Conservation (phyloP, 768 basidiomycete species). For the Tylopilus intermedius region DNA sequence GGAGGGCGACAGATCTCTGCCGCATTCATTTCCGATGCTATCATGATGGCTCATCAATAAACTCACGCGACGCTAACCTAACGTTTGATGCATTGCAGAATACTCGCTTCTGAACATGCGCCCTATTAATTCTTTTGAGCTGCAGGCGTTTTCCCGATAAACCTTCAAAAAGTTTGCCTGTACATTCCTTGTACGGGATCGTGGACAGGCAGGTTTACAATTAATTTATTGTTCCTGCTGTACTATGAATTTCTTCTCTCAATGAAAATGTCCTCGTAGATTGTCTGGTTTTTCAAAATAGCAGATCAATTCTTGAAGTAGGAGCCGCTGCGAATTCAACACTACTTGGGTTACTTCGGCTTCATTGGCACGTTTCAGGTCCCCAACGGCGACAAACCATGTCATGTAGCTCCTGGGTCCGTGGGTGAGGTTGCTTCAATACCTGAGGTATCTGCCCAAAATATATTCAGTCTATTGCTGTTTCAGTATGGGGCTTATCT, state of each 20-base stretch:
- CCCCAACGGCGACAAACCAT: not conserved
- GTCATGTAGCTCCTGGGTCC: not conserved
- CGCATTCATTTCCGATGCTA: slow-evolving; percentile 85
- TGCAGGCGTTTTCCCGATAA: slow-evolving; percentile 29
- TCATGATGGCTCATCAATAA: slow-evolving; percentile 89
- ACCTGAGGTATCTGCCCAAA: not conserved
- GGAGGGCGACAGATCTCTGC: slow-evolving; percentile 87
- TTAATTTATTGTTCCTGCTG: slow-evolving; percentile 28
- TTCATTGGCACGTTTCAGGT: not conserved
- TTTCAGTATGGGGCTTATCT: slow-evolving; percentile 6
- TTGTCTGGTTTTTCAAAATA: slow-evolving; percentile 24
- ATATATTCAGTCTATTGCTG: slow-evolving; percentile 2
- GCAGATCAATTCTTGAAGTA: slow-evolving; percentile 20
- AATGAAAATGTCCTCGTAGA: slow-evolving; percentile 33
- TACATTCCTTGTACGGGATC: slow-evolving; percentile 29
- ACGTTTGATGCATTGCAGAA: slow-evolving; percentile 28
- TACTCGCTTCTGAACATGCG: slow-evolving; percentile 13
- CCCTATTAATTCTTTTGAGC: slow-evolving; percentile 30
- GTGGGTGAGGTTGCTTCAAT: slow-evolving; percentile 9
- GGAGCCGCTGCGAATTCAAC: slow-evolving; percentile 9
- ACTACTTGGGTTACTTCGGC: not conserved
- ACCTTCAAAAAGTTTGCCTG: slow-evolving; percentile 29
- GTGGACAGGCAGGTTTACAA: slow-evolving; percentile 38
- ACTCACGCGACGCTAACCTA: slow-evolving; percentile 19
- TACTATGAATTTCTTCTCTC: slow-evolving; percentile 29